phyloP scores from a whole-genome alignment of 352 stramenopile genomes.

The Phytophthora melonis region DNA sequence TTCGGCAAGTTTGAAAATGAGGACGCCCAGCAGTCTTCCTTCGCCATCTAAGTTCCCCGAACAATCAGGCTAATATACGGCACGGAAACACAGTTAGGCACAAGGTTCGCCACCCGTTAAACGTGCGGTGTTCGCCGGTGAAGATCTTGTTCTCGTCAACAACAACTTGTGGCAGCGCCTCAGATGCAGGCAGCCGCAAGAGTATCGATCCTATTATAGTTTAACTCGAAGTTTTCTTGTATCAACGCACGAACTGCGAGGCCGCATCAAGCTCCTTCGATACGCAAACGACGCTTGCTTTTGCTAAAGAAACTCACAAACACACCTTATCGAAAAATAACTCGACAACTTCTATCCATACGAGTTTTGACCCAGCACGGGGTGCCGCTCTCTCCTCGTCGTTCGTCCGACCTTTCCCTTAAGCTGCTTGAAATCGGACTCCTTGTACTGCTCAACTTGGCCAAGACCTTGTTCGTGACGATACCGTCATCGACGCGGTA shows the following conservation, averaged over 20 bases:
- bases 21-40: too few relatives aligned
- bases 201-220: too few relatives aligned
- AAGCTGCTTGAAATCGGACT: conserved; percentile 16
- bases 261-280: conserved; percentile 14
- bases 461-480: conserved; percentile 22
- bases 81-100: too few relatives aligned
- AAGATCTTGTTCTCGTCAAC: too few relatives aligned
- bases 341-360: conserved; percentile 1
- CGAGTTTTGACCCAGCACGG: not conserved
- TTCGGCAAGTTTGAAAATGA: conserved; percentile 18
- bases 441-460: conserved; percentile 10
- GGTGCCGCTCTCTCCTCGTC: conserved; percentile 18
- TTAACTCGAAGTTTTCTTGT: too few relatives aligned
- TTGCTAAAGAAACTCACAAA: conserved; percentile 17
- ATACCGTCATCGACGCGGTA: conserved; percentile 16
- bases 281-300: conserved; percentile 7
- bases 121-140: too few relatives aligned
- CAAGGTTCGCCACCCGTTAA: too few relatives aligned
- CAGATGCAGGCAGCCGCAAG: too few relatives aligned
- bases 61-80: too few relatives aligned
- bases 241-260: too few relatives aligned
- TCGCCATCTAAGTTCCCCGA: too few relatives aligned
- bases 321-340: not conserved
- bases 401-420: conserved; percentile 4
- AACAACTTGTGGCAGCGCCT: too few relatives aligned